Conservation (phyloP, 2,329 filamentous ascomycete genomes). For the Aureobasidium sp. region DNA sequence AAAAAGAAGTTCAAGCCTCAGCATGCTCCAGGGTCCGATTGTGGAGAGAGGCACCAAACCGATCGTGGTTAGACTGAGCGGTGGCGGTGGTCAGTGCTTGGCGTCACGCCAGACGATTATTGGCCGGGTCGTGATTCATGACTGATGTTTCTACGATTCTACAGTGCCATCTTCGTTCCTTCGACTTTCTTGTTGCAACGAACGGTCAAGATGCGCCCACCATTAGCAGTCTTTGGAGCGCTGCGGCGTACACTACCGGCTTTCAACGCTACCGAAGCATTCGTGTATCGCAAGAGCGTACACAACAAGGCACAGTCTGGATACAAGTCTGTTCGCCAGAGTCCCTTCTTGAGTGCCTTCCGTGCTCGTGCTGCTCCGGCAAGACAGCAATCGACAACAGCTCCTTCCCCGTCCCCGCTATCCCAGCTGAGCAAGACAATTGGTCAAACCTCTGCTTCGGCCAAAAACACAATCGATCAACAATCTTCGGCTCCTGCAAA, state of each 20-base stretch:
- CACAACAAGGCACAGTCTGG: constrained; percentile 19
- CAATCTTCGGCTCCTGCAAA: constrained; percentile 4
- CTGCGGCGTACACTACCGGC: constrained; percentile 3
- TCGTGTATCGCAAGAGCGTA: constrained; percentile 25
- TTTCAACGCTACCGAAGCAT: constrained; percentile 10
- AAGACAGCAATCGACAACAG: constrained; percentile 16
- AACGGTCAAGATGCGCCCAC: constrained; percentile 9
- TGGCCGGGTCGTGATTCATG: neutral
- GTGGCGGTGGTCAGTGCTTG: constrained; percentile 3
- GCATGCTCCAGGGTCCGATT: neutral
- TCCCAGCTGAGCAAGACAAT: constrained; percentile 24
- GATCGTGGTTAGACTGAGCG: neutral
- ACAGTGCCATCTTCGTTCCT: neutral
- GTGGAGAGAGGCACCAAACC: neutral
- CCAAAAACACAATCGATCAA: neutral
- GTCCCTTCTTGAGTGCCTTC: constrained; percentile 27
- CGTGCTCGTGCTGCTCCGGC: constrained; percentile 16
- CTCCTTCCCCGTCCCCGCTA: constrained; percentile 22
- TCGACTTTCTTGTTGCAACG: neutral
- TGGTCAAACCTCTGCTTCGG: neutral
- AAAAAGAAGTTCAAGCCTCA: constrained; percentile 7
- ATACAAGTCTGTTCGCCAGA: constrained; percentile 22
- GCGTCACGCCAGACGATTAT: constrained; percentile 5
- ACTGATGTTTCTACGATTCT: neutral
- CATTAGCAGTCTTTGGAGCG: constrained; percentile 11